Percentiles rank a stretch among this genome's conserved stretches.
Evolutionary conservation across 1,284 basidiomycete species (phyloP).

Genomic region (Moesziomyces aphidis): DNA sequence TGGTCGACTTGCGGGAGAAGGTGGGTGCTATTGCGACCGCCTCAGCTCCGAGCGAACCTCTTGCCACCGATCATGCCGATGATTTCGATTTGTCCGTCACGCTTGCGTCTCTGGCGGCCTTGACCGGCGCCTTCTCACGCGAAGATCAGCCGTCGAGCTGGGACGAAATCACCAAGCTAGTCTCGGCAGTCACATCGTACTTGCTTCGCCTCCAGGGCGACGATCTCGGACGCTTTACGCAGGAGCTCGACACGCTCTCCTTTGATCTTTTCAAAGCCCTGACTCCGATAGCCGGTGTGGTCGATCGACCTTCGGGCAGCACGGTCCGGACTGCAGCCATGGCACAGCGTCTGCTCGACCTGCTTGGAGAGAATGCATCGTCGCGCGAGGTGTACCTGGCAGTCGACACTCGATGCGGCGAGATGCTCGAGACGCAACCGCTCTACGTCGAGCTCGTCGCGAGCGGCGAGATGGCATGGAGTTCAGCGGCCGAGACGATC

Average conservation of each 20-base stretch:
- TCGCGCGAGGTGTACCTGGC: slow-evolving; percentile 61
- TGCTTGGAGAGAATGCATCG: slow-evolving; percentile 42
- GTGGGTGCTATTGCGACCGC: not conserved
- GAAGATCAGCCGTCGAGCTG: slow-evolving; percentile 6
- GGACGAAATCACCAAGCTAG: slow-evolving; percentile 11
- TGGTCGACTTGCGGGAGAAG: slow-evolving; percentile 25
- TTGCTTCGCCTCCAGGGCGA: slow-evolving; percentile 21
- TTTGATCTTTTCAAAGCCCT: slow-evolving; percentile 54
- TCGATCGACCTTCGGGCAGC: slow-evolving; percentile 11
- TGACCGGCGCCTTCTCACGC: slow-evolving; percentile 16
- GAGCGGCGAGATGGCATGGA: slow-evolving; percentile 12
- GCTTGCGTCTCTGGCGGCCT: slow-evolving; percentile 2
- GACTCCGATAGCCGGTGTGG: slow-evolving; percentile 45
- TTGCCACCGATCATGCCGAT: not conserved
- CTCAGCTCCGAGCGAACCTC: not conserved
- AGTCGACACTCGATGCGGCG: slow-evolving; percentile 49
- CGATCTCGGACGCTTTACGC: slow-evolving; percentile 19
- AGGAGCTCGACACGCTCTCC: slow-evolving; percentile 44
- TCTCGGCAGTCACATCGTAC: slow-evolving; percentile 22
- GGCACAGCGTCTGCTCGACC: slow-evolving; percentile 31
- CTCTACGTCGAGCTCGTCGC: slow-evolving; percentile 4
- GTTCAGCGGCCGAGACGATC: slow-evolving; percentile 25
- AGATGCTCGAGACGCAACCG: slow-evolving; percentile 22
- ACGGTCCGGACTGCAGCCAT: slow-evolving; percentile 10
- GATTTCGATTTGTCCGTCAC: slow-evolving; percentile 17